Percentiles rank a stretch among this genome's conserved stretches.
Conservation (phyloP, 306 rosid genomes). For the Styphnolobium japonicum region DNA sequence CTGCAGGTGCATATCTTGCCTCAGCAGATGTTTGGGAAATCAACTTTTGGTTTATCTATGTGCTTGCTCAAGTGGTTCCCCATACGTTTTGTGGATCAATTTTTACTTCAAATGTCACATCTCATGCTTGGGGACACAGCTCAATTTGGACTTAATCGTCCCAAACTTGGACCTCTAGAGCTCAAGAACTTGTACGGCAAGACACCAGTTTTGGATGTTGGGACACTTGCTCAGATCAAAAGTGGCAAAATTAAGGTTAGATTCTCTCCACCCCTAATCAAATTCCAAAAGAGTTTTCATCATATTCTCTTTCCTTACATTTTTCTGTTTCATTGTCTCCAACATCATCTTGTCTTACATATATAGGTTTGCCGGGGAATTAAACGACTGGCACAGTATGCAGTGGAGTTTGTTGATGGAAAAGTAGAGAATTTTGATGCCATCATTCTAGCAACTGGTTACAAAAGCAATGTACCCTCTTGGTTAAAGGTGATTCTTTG, state of each 20-base stretch:
- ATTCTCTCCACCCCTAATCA: not conserved
- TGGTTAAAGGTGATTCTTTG: conserved; percentile 66
- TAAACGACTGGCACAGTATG: conserved; percentile 48
- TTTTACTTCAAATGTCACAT: conserved; percentile 71
- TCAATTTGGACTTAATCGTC: conserved; percentile 69
- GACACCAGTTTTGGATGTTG: conserved; percentile 94
- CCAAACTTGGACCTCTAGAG: conserved; percentile 78
- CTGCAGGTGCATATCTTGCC: conserved; percentile 91
- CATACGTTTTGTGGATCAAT: conserved; percentile 66
- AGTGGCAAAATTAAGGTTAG: conserved; percentile 75
- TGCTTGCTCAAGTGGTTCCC: conserved; percentile 86
- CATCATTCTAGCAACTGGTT: conserved; percentile 78
- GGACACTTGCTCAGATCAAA: conserved; percentile 76
- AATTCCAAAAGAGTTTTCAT: conserved; percentile 1
- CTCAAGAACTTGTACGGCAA: conserved; percentile 76
- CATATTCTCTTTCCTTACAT: conserved; percentile 10
- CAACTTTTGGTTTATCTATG: conserved; percentile 94
- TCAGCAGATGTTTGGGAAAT: conserved; percentile 86
- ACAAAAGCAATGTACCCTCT: conserved; percentile 76
- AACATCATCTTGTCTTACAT: conserved; percentile 17
- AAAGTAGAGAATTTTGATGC: conserved; percentile 68
- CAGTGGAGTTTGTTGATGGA: conserved; percentile 79
- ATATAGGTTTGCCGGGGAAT: conserved; percentile 68
- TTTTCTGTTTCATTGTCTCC: conserved; percentile 13
- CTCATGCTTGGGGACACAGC: conserved; percentile 89